These are phyloP conservation scores for Teratosphaeria zuluensis DNA, from an alignment of 2,329 filamentous ascomycete genomes.

Conservation along the genomic window DNA sequence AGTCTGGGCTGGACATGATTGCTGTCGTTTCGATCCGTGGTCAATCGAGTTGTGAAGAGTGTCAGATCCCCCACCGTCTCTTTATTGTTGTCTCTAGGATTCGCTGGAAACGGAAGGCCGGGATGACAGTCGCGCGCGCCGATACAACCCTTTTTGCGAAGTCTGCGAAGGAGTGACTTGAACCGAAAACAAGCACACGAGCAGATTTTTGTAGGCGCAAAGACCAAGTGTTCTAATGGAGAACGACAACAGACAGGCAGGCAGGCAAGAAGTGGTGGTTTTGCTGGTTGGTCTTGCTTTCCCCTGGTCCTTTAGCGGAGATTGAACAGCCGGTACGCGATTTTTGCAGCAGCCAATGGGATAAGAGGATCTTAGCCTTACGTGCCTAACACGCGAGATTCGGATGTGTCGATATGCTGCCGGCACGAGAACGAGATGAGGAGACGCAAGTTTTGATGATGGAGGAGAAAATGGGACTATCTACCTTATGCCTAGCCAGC, in stretches of 20 bases:
- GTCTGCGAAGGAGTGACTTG: neutral
- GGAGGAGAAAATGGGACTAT: neutral
- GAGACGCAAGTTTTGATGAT: neutral
- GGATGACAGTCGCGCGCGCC: neutral
- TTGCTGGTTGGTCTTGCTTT: neutral
- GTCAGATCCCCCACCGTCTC: neutral
- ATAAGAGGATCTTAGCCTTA: neutral
- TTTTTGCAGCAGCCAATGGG: neutral
- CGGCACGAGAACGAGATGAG: neutral
- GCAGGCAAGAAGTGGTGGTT: neutral
- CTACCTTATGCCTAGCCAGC: too few relatives aligned
- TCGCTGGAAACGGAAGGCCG: neutral
- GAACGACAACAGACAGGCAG: neutral
- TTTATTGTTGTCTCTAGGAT: neutral
- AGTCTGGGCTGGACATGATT: conserved; percentile 31
- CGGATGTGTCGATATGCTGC: neutral
- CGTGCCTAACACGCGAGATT: neutral
- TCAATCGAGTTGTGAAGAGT: neutral
- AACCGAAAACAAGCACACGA: neutral
- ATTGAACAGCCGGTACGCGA: neutral
- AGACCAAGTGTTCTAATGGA: neutral
- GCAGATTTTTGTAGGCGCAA: neutral
- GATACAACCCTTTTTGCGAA: neutral
- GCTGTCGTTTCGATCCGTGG: neutral
- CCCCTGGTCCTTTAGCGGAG: neutral